Conservation (phyloP, 2,329 filamentous ascomycete species). For the Botrytis squamosa region DNA sequence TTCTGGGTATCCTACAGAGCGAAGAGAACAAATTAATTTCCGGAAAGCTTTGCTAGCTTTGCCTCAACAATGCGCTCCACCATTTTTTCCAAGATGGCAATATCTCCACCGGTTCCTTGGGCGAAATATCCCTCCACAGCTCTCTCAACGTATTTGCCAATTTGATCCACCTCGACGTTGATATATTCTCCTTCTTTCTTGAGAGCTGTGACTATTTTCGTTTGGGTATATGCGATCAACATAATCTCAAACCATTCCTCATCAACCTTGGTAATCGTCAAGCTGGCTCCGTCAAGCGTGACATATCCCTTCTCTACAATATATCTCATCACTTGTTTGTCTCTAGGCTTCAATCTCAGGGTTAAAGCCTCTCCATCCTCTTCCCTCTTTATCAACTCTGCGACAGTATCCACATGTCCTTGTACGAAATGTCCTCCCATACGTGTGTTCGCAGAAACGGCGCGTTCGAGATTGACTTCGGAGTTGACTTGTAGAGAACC, state of each 20-base stretch:
- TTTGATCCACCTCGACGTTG: conserved; percentile 44
- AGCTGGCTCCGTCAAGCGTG: conserved; percentile 87
- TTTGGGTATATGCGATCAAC: conserved; percentile 95
- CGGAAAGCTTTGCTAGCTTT: conserved; percentile 45
- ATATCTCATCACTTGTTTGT: conserved; percentile 72
- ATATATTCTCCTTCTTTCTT: conserved; percentile 41
- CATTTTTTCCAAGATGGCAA: conserved; percentile 66
- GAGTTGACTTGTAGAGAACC: conserved; percentile 65
- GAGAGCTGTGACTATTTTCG: conserved; percentile 64
- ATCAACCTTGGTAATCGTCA: conserved; percentile 86
- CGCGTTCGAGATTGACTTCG: conserved; percentile 88
- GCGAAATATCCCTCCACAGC: conserved; percentile 79
- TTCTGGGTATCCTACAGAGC: background rate
- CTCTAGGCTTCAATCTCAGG: conserved; percentile 74
- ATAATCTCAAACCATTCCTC: conserved; percentile 92
- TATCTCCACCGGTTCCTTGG: conserved; percentile 50
- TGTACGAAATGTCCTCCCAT: conserved; percentile 99
- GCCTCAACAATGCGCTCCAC: conserved; percentile 73
- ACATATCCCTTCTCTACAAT: conserved; percentile 96
- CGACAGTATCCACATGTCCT: conserved; percentile 91
- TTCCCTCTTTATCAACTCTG: conserved; percentile 67
- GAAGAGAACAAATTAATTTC: background rate
- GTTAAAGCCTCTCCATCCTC: conserved; percentile 89
- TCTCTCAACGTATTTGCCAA: conserved; percentile 85
- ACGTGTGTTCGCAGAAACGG: conserved; percentile 83